These are phyloP conservation scores for Fusarium tjaetaba DNA, from an alignment of 2,329 filamentous ascomycete genomes.

Conservation along the genomic window DNA sequence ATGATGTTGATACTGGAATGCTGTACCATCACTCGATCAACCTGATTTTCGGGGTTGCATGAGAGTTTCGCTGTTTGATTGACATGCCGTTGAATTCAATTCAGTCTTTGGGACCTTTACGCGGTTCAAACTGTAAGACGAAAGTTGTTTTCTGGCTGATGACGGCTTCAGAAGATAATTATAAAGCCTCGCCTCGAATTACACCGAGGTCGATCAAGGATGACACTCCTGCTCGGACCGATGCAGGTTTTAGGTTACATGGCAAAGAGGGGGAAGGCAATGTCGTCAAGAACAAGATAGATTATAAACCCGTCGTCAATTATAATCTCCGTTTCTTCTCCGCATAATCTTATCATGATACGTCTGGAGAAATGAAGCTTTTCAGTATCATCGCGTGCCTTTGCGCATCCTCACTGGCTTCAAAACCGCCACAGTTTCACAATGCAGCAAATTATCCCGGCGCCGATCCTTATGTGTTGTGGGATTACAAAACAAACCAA, in stretches of 20 bases:
- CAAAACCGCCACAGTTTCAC: constrained; percentile 45
- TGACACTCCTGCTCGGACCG: constrained; percentile 22
- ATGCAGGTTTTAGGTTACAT: background rate
- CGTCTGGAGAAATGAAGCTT: background rate
- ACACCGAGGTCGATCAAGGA: constrained; percentile 16
- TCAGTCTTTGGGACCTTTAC: background rate
- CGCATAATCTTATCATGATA: background rate
- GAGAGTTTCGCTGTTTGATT: background rate
- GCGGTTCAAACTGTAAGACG: background rate
- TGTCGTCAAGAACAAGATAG: constrained; percentile 5
- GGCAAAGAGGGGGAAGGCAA: constrained; percentile 23
- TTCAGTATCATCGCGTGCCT: background rate
- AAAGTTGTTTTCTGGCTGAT: background rate
- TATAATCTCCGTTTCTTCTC: background rate
- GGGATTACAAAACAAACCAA: constrained; percentile 42
- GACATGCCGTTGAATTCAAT: background rate
- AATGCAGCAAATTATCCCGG: constrained; percentile 47
- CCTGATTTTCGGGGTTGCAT: background rate
- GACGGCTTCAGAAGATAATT: background rate
- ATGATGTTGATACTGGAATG: constrained; percentile 15
- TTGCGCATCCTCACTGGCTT: background rate
- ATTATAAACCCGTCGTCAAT: background rate
- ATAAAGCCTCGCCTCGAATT: background rate
- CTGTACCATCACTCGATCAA: constrained; percentile 4
- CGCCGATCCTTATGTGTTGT: constrained; percentile 49